Evolutionary conservation across 1,284 basidiomycete species (phyloP).

Genomic region (Rhodotorula sp.): DNA sequence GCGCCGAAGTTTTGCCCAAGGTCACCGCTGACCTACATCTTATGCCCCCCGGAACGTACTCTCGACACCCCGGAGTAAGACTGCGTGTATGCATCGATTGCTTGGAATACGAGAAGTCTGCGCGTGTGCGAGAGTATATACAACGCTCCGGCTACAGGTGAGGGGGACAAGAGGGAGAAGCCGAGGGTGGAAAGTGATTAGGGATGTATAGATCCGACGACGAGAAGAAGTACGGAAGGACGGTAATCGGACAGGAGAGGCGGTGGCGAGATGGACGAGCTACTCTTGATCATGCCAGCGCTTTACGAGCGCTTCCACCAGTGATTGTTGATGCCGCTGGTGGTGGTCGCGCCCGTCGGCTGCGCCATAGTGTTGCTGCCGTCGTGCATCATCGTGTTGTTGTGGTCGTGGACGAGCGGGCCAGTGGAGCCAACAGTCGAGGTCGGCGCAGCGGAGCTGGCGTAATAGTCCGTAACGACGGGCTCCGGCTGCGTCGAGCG

Average conservation of each 20-base stretch:
- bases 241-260: neutral
- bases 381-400: conserved; percentile 2
- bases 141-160: neutral
- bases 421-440: conserved; percentile 21
- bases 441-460: neutral
- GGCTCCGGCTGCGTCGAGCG: conserved; percentile 10
- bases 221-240: neutral
- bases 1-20: too few species aligned
- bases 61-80: too few species aligned
- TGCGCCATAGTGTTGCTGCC: neutral
- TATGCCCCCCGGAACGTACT: too few species aligned
- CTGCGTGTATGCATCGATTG: too few species aligned
- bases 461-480: conserved; percentile 1
- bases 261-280: neutral
- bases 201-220: too few species aligned
- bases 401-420: conserved; percentile 16
- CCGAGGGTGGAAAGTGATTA: too few species aligned
- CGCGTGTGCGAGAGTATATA: neutral
- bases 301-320: conserved; percentile 29
- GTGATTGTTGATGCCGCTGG: conserved; percentile 17
- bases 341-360: neutral
- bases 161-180: neutral
- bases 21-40: too few species aligned
- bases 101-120: neutral
- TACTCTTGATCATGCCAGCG: too few species aligned